Evolutionary conservation across 2,329 filamentous ascomycete genomes (phyloP).

Genomic region (Lasiodiplodia sp.): DNA sequence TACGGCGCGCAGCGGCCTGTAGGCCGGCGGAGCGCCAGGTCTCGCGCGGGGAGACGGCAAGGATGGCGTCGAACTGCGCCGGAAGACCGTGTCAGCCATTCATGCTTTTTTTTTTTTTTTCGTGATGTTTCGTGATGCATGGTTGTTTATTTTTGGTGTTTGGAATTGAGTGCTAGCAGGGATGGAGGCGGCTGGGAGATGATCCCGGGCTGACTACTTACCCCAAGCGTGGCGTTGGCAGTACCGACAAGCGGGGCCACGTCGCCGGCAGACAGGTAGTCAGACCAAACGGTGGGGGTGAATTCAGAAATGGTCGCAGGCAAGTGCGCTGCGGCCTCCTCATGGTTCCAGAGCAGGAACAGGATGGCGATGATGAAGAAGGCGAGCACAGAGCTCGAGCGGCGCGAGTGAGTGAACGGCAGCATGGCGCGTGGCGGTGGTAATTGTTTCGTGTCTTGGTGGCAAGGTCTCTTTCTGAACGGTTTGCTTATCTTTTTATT

Average conservation of each 20-base stretch:
- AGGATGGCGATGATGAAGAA: slow-evolving; percentile 21
- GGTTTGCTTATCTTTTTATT: background rate
- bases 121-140: background rate
- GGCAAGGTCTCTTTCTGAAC: background rate
- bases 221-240: slow-evolving; percentile 29
- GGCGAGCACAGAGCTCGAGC: slow-evolving; percentile 26
- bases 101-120: background rate
- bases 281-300: slow-evolving; percentile 14
- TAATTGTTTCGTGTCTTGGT: background rate
- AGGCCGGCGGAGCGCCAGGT: slow-evolving; percentile 31
- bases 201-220: slow-evolving; percentile 9
- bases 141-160: background rate
- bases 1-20: slow-evolving; percentile 28
- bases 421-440: slow-evolving; percentile 6
- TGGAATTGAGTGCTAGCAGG: background rate
- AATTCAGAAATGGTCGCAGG: slow-evolving; percentile 14
- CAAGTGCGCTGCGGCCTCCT: slow-evolving; percentile 1
- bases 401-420: slow-evolving; percentile 26
- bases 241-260: slow-evolving; percentile 20
- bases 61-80: slow-evolving; percentile 30
- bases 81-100: background rate
- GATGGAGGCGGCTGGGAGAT: background rate
- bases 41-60: slow-evolving; percentile 24
- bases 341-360: slow-evolving; percentile 23
- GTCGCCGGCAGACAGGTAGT: slow-evolving; percentile 5